A percentile compares a stretch with the other conserved stretches of the same genome.
These are phyloP conservation scores for Maudiozyma serrabonitensis DNA, from an alignment of 805 yeast species.

Conservation along the genomic window DNA sequence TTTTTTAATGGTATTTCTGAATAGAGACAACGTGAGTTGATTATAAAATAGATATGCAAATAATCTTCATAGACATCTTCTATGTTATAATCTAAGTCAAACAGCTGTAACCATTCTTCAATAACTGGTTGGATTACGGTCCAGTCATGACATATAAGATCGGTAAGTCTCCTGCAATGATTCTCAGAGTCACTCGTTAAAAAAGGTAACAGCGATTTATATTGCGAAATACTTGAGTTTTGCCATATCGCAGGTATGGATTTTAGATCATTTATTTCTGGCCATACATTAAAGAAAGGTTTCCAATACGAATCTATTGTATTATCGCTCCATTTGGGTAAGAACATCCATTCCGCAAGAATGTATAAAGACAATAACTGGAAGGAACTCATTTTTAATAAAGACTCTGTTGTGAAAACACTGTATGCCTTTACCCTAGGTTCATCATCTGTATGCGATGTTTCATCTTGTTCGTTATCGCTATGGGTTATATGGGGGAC, in stretches of 20 bases:
- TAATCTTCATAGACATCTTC: conserved; percentile 22
- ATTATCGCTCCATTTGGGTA: conserved; percentile 18
- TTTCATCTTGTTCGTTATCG: conserved; percentile 1
- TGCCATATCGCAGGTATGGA: conserved; percentile 60
- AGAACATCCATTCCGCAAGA: conserved; percentile 21
- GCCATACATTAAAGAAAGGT: conserved; percentile 60
- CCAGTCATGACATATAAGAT: conserved; percentile 39
- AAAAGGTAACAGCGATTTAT: conserved; percentile 23
- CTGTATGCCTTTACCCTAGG: conserved; percentile 28
- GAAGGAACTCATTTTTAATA: conserved; percentile 43
- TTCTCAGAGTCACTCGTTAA: conserved; percentile 38
- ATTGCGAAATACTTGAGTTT: conserved; percentile 17
- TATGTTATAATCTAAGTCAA: neutral
- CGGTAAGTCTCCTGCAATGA: conserved; percentile 35
- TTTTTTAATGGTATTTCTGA: conserved; percentile 52
- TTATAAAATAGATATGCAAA: conserved; percentile 74
- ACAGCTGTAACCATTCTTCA: conserved; percentile 11
- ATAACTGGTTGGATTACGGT: conserved; percentile 25
- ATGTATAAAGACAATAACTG: conserved; percentile 46
- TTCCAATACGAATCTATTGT: conserved; percentile 44
- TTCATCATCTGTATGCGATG: conserved; percentile 5
- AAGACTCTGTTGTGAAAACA: conserved; percentile 23
- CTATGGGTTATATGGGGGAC: conserved; percentile 7
- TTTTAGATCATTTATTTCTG: conserved; percentile 42
- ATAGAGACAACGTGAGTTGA: conserved; percentile 85